These are phyloP conservation scores for Amphibolis antarctica DNA, from an alignment of 106 monocot species.

Conservation along the genomic window DNA sequence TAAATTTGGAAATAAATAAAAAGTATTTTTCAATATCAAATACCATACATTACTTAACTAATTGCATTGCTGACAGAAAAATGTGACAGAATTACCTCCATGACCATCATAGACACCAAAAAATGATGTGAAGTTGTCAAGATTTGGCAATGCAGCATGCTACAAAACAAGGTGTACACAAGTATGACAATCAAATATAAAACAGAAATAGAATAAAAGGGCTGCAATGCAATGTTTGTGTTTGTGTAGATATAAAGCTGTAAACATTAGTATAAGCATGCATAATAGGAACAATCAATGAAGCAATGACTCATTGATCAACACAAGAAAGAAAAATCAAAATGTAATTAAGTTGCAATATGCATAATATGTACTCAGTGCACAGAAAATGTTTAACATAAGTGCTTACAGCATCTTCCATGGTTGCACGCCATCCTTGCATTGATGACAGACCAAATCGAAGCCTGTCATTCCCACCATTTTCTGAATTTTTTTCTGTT, in stretches of 20 bases:
- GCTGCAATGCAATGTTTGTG: not conserved
- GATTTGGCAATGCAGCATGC: slow-evolving; percentile 30
- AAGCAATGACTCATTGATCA: no score
- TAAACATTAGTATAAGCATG: not conserved
- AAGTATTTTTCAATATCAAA: no score
- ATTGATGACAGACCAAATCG: slow-evolving; percentile 54
- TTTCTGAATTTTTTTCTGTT: slow-evolving; percentile 63
- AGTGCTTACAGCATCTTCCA: slow-evolving; percentile 71
- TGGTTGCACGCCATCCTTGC: slow-evolving; percentile 71
- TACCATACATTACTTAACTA: no score
- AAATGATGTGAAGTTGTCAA: slow-evolving; percentile 18
- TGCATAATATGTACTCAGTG: no score
- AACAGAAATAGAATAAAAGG: not conserved
- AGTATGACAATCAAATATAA: not conserved
- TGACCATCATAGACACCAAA: slow-evolving; percentile 31
- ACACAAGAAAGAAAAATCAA: no score
- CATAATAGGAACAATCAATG: no score
- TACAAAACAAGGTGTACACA: slow-evolving; percentile 1
- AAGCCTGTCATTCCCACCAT: slow-evolving; percentile 52
- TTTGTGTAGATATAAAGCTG: not conserved
- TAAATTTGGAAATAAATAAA: no score
- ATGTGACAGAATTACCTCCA: slow-evolving; percentile 13
- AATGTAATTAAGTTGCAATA: no score
- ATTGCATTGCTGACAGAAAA: no score
- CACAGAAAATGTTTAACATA: not conserved